Evolutionary conservation across 164 flowering plant genomes (phyloP).

Genomic region (Vitis riparia): DNA sequence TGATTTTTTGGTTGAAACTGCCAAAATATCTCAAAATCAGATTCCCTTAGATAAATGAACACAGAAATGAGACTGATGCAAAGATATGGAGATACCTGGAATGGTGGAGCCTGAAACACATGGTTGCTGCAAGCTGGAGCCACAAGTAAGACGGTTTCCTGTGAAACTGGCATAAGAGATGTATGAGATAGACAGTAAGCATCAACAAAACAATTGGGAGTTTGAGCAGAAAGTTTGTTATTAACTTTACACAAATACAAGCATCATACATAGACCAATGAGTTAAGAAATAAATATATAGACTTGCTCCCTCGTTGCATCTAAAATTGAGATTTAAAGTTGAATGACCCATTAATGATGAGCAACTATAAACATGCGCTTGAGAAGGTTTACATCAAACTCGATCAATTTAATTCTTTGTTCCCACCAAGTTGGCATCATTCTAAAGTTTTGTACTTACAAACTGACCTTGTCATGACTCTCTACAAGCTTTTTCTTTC

Average conservation of each 20-base stretch:
- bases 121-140: slow-evolving; percentile 53
- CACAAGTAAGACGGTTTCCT: slow-evolving; percentile 70
- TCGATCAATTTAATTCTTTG: no score
- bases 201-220: not conserved
- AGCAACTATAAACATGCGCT: no score
- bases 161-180: slow-evolving; percentile 54
- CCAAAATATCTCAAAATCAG: slow-evolving; percentile 8
- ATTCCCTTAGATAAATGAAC: not conserved
- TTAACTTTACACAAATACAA: not conserved
- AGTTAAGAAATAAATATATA: not conserved
- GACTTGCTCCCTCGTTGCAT: not conserved
- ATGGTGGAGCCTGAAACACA: slow-evolving; percentile 54
- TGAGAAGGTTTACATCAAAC: no score
- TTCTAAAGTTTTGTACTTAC: no score
- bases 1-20: slow-evolving; percentile 50
- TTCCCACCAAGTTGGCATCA: no score
- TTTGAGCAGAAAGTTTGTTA: not conserved
- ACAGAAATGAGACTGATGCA: not conserved
- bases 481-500: no score
- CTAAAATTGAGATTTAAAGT: not conserved
- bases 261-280: not conserved
- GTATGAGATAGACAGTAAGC: not conserved
- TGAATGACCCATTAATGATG: not conserved
- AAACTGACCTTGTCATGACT: no score
- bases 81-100: slow-evolving; percentile 38